Evolutionary conservation across 1,139 yeast species (phyloP), one percentile per base, ranked within the genome.

Genomic region (Debaryomyces sp.): DNA sequence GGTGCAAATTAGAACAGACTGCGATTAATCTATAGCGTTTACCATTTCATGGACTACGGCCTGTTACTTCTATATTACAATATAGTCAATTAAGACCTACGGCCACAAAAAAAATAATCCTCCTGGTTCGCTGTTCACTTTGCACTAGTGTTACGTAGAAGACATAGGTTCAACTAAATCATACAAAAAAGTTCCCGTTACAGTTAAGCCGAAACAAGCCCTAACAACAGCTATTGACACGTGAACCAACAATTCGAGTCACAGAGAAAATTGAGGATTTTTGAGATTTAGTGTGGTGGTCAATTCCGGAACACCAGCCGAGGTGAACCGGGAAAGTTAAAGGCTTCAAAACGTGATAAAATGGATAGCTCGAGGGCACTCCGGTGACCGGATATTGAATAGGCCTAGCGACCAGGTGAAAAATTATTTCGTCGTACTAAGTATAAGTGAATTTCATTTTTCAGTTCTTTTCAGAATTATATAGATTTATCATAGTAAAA

Each of bases 401-500:
- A 12, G 22, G 6, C 24, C 12, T 26, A n/a, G 24, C n/a, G 38
- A 34, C 27, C 9, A 15, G 18, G 45, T 44, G 46, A 44, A 44
- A 44, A 44, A 44, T 44, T 44, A 36, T 38, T 38, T 38, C 41
- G 22, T 35, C 38, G 26, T 35, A 22, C 29, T 30, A 38, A 9
- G 12, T 37, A 18, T 23, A 22, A 23, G 22, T 38, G 17, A 17
- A 21, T 15, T 37, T 30, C 24, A 13, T 44, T 44, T 38, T 37
- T 24, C 21, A 22, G 34, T 30, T 36, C 42, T 36, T 43, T 35
- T 43, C 27, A 24, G 36, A n/a, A 34, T 23, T 32, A 33, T 33
- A 35, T 33, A 42, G 32, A 42, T n/a, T 33, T 44, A 38, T 33
- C 45, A 27, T 32, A 41, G 34, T 21, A 63, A 51, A 57, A 76